These are phyloP conservation scores for Bipolaris zeicola DNA, from an alignment of 2,329 filamentous ascomycete species.

Conservation along the genomic window DNA sequence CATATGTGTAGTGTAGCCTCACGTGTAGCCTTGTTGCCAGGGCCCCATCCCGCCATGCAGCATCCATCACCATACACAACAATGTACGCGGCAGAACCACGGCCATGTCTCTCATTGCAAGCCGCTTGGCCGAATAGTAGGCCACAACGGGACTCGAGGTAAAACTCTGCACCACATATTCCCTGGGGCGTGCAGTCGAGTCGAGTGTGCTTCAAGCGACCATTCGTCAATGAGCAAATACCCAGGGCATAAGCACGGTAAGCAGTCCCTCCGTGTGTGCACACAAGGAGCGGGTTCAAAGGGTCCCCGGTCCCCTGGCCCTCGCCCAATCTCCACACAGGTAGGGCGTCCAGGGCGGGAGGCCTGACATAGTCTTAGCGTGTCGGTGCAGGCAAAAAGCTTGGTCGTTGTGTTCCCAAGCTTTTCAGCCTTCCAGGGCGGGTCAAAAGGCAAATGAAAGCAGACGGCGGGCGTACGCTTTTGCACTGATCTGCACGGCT, in stretches of 20 bases:
- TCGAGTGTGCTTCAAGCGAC: constrained; percentile 12
- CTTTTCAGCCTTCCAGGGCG: constrained; percentile 27
- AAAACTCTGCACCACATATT: constrained; percentile 9
- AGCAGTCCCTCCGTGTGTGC: constrained; percentile 39
- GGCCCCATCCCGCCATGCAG: constrained; percentile 1
- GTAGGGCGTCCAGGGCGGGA: constrained; percentile 26
- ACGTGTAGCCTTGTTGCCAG: constrained; percentile 17
- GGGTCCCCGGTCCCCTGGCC: constrained; percentile 26
- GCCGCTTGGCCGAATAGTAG: constrained; percentile 10
- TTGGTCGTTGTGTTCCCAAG: constrained; percentile 41
- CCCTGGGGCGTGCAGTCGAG: constrained; percentile 17
- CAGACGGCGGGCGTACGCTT: constrained; percentile 11
- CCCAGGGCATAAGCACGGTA: constrained; percentile 42
- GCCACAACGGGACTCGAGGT: constrained; percentile 13
- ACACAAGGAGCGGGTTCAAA: constrained; percentile 28
- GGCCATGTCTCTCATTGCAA: constrained; percentile 12
- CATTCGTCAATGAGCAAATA: constrained; percentile 33
- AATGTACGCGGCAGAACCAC: constrained; percentile 12
- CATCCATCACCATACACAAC: constrained; percentile 7
- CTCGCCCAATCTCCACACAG: constrained; percentile 44
- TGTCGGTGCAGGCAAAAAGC: constrained; percentile 30
- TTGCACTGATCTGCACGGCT: constrained; percentile 9
- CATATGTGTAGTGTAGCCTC: constrained; percentile 21
- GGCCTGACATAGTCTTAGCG: constrained; percentile 31
- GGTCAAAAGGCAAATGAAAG: constrained; percentile 19